A percentile compares a stretch with the other conserved stretches of the same genome.
Evolutionary conservation across 2,329 filamentous ascomycete species (phyloP).

Genomic region (Alternaria consortialis): DNA sequence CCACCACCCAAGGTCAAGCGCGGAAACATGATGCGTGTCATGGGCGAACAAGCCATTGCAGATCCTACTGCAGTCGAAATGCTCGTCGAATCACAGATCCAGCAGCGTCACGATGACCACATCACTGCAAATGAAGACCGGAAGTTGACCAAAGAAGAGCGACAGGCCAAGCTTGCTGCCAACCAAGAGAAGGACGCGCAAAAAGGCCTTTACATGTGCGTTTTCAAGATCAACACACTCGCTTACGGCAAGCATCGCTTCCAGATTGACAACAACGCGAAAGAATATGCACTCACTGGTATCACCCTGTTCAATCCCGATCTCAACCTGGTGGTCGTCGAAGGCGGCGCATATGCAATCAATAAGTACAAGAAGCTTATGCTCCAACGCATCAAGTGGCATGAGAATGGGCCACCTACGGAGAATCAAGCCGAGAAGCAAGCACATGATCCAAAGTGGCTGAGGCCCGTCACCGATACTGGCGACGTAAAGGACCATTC

Average conservation of each 20-base stretch:
- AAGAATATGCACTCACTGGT: conserved; percentile 85
- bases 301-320: conserved; percentile 92
- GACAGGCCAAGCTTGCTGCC: conserved; percentile 78
- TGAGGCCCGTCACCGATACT: conserved; percentile 79
- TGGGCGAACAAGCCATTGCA: conserved; percentile 91
- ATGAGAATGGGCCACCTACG: conserved; percentile 80
- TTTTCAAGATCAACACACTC: conserved; percentile 90
- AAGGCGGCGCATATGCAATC: conserved; percentile 86
- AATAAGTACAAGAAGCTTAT: conserved; percentile 90
- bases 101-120: conserved; percentile 82
- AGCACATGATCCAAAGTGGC: conserved; percentile 73
- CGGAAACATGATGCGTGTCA: conserved; percentile 94
- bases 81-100: conserved; percentile 90
- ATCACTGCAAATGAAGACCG: conserved; percentile 81
- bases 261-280: conserved; percentile 91
- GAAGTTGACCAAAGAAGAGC: conserved; percentile 87
- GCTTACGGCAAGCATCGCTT: conserved; percentile 93
- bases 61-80: conserved; percentile 97
- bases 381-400: conserved; percentile 94
- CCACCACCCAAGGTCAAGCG: conserved; percentile 97
- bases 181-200: conserved; percentile 90
- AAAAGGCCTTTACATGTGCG: conserved; percentile 84
- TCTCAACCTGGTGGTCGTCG: conserved; percentile 88
- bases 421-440: conserved; percentile 65
- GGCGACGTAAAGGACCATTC: conserved; percentile 83